Base-by-base conservation (phyloP, 768 basidiomycete genomes). In the Pilatotrama ljubarskyi region DNA sequence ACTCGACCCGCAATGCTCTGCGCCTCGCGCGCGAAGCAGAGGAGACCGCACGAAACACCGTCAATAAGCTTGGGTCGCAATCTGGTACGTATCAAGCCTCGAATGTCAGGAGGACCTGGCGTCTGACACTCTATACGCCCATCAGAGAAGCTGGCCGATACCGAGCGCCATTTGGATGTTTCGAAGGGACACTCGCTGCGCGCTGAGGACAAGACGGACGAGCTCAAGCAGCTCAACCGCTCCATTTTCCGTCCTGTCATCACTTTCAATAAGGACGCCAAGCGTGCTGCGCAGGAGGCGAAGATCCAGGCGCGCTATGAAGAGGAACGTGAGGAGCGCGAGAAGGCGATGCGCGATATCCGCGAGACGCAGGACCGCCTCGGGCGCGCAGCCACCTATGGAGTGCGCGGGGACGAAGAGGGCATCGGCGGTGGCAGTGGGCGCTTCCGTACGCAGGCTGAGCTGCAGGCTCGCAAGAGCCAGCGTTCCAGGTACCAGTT, bases 201-300 rank as follows among this genome's bases (percentile, higher is more conserved):
- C 3, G 95, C 96, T n/a, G 88, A 88, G 58, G 96, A 99, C 76
- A 92, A 86, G 73, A 93, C 95, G 5, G 88, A 87, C 62, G 95
- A 98, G 73, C 85, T 99, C 55, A 95, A 94, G 75, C 83, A 95
- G 71, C 85, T 99, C 56, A 98, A 98, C 74, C 84, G 87, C 35
- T 95, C 93, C 38, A 98, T 99, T 72, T 98, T 99, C 80, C 84
- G 88, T 49, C 95, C 93, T 9, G 93, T 85, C 57, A 87, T 97
- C 65, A 87, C 88, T 0, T 96, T 90, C 74, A 96, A 98, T 79
- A 99, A 97, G 74, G 88, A 93, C 37, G 82, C 80, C 17, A 98
- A 98, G 74, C 91, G 94, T 49, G 84, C 84, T 5, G 92, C 90
- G 14, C 86, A 93, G 66, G 94, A 97, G 69, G 83, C 84, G 29